Base-by-base conservation (phyloP, 306 rosid genomes). In the Citrullus colocynthis region DNA sequence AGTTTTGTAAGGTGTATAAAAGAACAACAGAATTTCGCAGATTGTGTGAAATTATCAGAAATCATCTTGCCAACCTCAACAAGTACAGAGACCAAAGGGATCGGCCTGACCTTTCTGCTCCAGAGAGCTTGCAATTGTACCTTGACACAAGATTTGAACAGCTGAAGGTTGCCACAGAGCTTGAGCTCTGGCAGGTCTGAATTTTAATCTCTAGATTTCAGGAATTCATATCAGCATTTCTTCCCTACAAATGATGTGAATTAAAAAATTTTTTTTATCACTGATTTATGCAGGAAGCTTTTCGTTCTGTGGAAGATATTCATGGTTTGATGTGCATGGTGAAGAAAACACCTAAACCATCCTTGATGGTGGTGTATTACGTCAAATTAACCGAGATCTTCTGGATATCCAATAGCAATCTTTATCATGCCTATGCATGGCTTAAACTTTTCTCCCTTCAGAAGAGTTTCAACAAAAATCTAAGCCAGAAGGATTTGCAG, bases 281-380 rank as follows among this genome's bases (percentile, higher is more conserved):
- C 7, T 15, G 20, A 54, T 49, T n/a, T 51, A 32, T 87, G 76
- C 91, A 96, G 99, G 99, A 96, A 89, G 99, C 99, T 12, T 96
- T 96, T 75, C 90, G 99, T 34, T 96, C 99, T 2, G 82, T 92
- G 69, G 99, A 96, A 82, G 99, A 96, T 82, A 92, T 96, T 81
- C 97, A 92, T 79, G 98, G 98, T 63, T 84, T 96, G 71, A 96
- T 96, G 99, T 96, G 97, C 88, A 76, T 96, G 89, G 99, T 92
- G 71, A 96, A 96, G 91, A 96, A 96, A 87, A 86, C 91, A 0
- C 99, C 99, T 7, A 96, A 96, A 81, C 51, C 99, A 69, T 92
- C 99, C n/a, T 84, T 96, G 88, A 83, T 96, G 98, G 97, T 90
- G 42, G 91, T 96, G 81, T 96, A 96, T 86, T 96, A 96, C 84